Percentiles rank a stretch among this genome's conserved stretches.
Evolutionary conservation across 208 protist genomes (phyloP).

Genomic region (Zelonia costaricensis): DNA sequence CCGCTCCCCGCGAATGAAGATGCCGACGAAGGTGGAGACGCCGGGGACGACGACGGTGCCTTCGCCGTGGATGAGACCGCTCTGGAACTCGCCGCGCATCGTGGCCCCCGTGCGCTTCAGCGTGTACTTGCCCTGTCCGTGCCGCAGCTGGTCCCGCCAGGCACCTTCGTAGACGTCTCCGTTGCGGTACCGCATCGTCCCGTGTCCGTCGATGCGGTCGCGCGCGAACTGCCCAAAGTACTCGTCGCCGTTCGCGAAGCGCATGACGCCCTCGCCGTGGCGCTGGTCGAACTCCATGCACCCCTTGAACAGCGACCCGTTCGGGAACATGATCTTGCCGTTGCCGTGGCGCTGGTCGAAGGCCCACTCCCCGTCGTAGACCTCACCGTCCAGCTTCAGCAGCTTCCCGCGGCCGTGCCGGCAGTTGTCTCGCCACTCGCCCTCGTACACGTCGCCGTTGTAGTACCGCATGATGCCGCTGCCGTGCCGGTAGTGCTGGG

Average conservation of each 20-base stretch:
- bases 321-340: constrained; percentile 61
- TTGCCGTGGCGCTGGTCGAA: constrained; percentile 72
- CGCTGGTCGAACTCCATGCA: constrained; percentile 59
- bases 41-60: constrained; percentile 68
- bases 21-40: constrained; percentile 75
- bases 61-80: constrained; percentile 85
- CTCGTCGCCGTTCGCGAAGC: constrained; percentile 85
- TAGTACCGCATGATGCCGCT: constrained; percentile 64
- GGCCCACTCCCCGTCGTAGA: constrained; percentile 80
- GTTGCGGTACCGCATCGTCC: constrained; percentile 72
- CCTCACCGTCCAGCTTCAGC: constrained; percentile 40
- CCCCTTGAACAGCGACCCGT: constrained; percentile 79
- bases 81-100: constrained; percentile 75
- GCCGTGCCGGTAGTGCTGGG: constrained; percentile 63
- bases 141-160: constrained; percentile 82
- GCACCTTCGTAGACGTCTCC: constrained; percentile 85
- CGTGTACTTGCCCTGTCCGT: constrained; percentile 85
- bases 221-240: constrained; percentile 76
- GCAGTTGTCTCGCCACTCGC: constrained; percentile 71
- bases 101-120: constrained; percentile 73
- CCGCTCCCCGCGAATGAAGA: constrained; percentile 76
- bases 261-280: constrained; percentile 78
- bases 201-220: constrained; percentile 76
- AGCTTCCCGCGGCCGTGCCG: constrained; percentile 63
- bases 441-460: constrained; percentile 87